phyloP scores from a whole-genome alignment of 1,284 basidiomycete genomes.

The Austroboletus niveus region DNA sequence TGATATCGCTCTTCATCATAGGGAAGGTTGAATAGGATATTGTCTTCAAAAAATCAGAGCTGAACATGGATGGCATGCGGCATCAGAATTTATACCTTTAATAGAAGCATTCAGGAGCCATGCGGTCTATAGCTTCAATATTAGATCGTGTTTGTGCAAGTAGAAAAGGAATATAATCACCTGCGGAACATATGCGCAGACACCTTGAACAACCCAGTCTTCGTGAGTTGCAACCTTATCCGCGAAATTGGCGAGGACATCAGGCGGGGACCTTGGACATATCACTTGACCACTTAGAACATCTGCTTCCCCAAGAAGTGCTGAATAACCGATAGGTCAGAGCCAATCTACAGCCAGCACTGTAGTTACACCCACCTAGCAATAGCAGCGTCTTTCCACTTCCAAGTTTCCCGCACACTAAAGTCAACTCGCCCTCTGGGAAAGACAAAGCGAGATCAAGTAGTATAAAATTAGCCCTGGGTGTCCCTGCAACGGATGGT shows the following conservation, averaged over 20 bases:
- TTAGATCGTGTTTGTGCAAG: neutral
- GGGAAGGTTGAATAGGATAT: constrained; percentile 88
- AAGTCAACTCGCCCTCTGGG: constrained; percentile 72
- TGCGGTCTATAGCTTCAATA: constrained; percentile 41
- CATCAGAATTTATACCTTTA: constrained; percentile 49
- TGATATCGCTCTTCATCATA: constrained; percentile 75
- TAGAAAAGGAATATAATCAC: constrained; percentile 30
- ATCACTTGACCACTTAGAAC: constrained; percentile 75
- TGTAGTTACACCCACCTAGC: constrained; percentile 44
- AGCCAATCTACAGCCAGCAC: neutral
- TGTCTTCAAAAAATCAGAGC: constrained; percentile 51
- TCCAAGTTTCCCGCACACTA: constrained; percentile 82
- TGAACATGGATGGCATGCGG: neutral
- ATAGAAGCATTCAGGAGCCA: constrained; percentile 94
- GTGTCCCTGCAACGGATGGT: constrained; percentile 67
- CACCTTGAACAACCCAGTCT: constrained; percentile 74
- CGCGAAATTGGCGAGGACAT: constrained; percentile 65
- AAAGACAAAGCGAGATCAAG: constrained; percentile 80
- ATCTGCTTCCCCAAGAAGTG: constrained; percentile 90
- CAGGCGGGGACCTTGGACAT: constrained; percentile 84
- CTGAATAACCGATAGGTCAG: constrained; percentile 35
- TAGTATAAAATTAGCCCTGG: constrained; percentile 76
- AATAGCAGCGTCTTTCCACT: constrained; percentile 84
- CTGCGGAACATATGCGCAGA: constrained; percentile 94
- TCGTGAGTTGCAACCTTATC: constrained; percentile 41